Base-by-base conservation (phyloP, 2,329 filamentous ascomycete species). In the Pseudofabraea citricarpa region DNA sequence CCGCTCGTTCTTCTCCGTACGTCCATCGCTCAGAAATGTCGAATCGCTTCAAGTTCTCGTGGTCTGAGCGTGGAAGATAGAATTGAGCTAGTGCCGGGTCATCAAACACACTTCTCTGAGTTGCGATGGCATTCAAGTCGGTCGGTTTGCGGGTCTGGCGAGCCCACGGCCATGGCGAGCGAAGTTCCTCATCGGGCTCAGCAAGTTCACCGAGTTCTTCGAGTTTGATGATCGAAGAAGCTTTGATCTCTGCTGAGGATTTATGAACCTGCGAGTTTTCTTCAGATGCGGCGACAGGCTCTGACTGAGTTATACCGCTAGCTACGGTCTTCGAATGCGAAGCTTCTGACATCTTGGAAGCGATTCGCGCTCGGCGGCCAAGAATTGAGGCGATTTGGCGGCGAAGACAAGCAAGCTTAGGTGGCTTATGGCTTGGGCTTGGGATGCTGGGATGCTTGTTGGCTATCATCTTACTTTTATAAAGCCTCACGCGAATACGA, bases 21-120 rank as follows among this genome's bases (percentile, higher is more conserved):
- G 62, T 64, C 63, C 62, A 64, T 3, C 63, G 60, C 23, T 64
- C 63, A 15, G 41, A 45, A 12, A 61, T 60, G 32, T 64, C 63
- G 23, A 65, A 65, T 6, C 57, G 59, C 2, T 45, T 36, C 44
- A 49, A 53, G 38, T 67, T 67, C 54, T 67, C 64, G 60, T 64
- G 66, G 37, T 64, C 46, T 0, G 60, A 55, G 27, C 43, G 19
- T 13, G 43, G 43, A 15, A 35, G 26, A 19, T 45, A 41, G 29
- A 36, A 41, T 13, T 45, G 8, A 16, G 29, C 38, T 24, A 41
- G 43, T 7, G 22, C 43, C 15, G 43, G 43, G 27, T 45, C 43
- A 29, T 45, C 43, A 21, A 41, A 45, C 10, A 45, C 43, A 22
- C 43, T 45, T 18, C 43, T 18, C 20, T 24, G 22, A 12, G 43